Percentiles rank a stretch among this genome's conserved stretches.
Conservation (phyloP, 768 basidiomycete genomes). For the Hygrocybe punicea region DNA sequence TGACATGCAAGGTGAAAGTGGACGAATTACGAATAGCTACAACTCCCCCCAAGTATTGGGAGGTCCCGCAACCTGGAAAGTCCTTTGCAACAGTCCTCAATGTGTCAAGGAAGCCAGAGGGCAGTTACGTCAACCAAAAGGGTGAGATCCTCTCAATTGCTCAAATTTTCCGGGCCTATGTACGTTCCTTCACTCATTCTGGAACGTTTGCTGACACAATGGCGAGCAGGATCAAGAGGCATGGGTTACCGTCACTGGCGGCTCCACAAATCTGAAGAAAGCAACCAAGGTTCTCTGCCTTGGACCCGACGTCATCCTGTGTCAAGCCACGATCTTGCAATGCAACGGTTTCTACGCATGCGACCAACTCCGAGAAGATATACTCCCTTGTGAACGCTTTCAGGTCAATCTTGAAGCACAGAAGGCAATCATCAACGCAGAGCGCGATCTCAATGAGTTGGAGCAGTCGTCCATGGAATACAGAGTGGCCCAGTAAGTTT, state of each 20-base stretch:
- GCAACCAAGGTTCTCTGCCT: constrained; percentile 7
- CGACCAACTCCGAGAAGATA: too few species aligned
- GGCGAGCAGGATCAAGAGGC: constrained; percentile 10
- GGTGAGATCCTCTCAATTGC: too few species aligned
- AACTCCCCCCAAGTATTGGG: too few species aligned
- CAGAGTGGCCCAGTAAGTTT: constrained; percentile 2
- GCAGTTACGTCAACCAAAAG: too few species aligned
- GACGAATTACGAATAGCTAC: too few species aligned
- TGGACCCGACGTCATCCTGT: background rate
- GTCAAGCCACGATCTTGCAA: constrained; percentile 7
- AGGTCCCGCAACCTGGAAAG: too few species aligned
- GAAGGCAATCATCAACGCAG: constrained; percentile 1
- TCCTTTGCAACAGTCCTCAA: too few species aligned
- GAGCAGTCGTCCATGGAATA: background rate
- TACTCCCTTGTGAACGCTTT: constrained; percentile 4
- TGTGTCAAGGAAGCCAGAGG: too few species aligned
- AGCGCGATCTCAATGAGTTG: constrained; percentile 5
- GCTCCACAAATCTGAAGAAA: background rate
- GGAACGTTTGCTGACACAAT: too few species aligned
- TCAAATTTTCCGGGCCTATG: too few species aligned
- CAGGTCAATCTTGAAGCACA: background rate
- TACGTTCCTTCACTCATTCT: too few species aligned
- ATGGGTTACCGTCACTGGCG: constrained; percentile 9
- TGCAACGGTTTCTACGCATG: constrained; percentile 9
- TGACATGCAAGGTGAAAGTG: too few species aligned